Conservation (phyloP, 345 rosid species). For the Tarenaya hassleriana region DNA sequence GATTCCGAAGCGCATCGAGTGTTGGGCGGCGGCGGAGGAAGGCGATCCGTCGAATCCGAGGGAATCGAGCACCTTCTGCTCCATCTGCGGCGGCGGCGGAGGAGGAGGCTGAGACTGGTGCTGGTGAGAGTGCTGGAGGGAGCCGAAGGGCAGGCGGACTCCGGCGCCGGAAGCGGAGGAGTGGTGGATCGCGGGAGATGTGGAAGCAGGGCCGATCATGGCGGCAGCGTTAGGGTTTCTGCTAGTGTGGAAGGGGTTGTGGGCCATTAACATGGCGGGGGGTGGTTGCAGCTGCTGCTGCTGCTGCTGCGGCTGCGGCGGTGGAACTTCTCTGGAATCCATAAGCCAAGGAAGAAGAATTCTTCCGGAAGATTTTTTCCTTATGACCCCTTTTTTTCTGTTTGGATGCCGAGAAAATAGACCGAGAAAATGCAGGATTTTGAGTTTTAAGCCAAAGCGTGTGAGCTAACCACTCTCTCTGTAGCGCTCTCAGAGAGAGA, state of each 20-base stretch:
- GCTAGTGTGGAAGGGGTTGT: constrained; percentile 22
- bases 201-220: constrained; percentile 29
- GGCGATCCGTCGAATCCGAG: constrained; percentile 65
- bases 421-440: constrained; percentile 34
- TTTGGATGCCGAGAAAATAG: constrained; percentile 31
- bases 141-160: constrained; percentile 17
- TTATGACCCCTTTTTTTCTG: constrained; percentile 13
- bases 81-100: constrained; percentile 26
- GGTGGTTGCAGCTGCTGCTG: constrained; percentile 20
- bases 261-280: constrained; percentile 34
- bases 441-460: constrained; percentile 36
- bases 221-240: constrained; percentile 30
- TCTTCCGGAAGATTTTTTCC: constrained; percentile 14
- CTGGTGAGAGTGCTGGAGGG: constrained; percentile 24
- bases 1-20: constrained; percentile 31
- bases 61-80: constrained; percentile 38
- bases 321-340: constrained; percentile 53
- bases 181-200: constrained; percentile 19
- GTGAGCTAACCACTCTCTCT: constrained; percentile 28
- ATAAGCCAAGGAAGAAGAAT: constrained; percentile 21
- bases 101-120: constrained; percentile 21
- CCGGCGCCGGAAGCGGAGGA: constrained; percentile 4
- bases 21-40: constrained; percentile 33
- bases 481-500: constrained; percentile 10
- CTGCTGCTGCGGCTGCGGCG: constrained; percentile 17